Percentiles rank a stretch among this genome's conserved stretches.
Evolutionary conservation across 441 rosid genomes (phyloP).

Genomic region (Eruca vesicaria): DNA sequence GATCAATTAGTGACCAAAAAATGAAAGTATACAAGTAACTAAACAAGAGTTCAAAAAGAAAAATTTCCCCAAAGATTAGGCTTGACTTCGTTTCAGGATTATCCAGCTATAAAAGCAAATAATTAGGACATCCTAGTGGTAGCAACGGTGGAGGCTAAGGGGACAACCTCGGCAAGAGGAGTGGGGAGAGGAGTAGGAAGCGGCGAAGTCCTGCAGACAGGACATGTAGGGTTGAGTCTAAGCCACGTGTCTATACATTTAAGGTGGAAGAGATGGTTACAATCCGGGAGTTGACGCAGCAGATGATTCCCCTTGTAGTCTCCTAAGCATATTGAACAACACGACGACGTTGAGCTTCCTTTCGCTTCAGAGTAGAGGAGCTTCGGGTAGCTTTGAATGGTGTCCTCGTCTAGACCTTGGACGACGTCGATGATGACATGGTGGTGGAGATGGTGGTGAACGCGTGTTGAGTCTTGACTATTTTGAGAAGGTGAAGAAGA

Average conservation of each 20-base stretch:
- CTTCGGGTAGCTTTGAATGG: slow-evolving; percentile 74
- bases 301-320: slow-evolving; percentile 43
- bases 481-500: slow-evolving; percentile 3
- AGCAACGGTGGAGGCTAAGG: slow-evolving; percentile 47
- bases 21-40: neutral
- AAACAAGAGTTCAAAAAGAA: neutral
- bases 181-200: slow-evolving; percentile 20
- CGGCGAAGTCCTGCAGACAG: slow-evolving; percentile 47
- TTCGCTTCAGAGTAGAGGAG: slow-evolving; percentile 69
- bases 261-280: slow-evolving; percentile 49
- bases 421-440: slow-evolving; percentile 42
- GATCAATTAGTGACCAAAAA: slow-evolving; percentile 14
- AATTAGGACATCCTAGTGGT: slow-evolving; percentile 25
- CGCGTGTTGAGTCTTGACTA: slow-evolving; percentile 12
- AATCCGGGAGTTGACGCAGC: slow-evolving; percentile 47
- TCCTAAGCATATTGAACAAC: slow-evolving; percentile 55
- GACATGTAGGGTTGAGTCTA: slow-evolving; percentile 46
- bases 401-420: slow-evolving; percentile 72
- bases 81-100: neutral
- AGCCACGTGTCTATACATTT: slow-evolving; percentile 56
- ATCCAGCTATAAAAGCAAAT: neutral
- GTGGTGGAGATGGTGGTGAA: slow-evolving; percentile 11
- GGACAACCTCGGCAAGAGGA: slow-evolving; percentile 87
- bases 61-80: neutral
- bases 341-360: slow-evolving; percentile 50